Evolutionary conservation across 495 filamentous ascomycete genomes (phyloP).

Genomic region (Lasiosphaeriaceae sp.): DNA sequence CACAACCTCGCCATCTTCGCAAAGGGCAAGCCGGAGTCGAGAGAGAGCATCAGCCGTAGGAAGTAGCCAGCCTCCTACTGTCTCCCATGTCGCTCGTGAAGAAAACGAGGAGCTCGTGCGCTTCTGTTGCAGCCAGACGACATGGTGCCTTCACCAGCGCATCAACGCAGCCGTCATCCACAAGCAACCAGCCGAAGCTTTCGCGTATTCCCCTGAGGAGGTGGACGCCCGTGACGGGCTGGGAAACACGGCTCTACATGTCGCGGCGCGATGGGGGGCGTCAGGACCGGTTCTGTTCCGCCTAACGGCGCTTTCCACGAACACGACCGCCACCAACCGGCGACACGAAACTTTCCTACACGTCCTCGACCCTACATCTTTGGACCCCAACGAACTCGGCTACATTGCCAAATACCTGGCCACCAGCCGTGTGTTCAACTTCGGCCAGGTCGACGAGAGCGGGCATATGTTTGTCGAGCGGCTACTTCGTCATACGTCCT

Average conservation of each 20-base stretch:
- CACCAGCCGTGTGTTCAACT: background rate
- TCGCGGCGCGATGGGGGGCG: conserved; percentile 15
- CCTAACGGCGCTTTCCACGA: conserved; percentile 1
- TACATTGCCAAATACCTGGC: conserved; percentile 5
- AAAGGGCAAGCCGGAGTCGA: no score
- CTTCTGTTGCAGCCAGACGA: conserved; percentile 11
- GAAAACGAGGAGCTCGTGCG: conserved; percentile 15
- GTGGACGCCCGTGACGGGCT: conserved; percentile 9
- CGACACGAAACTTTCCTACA: conserved; percentile 15
- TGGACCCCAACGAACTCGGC: background rate
- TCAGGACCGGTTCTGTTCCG: conserved; percentile 11
- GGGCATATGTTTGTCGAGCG: conserved; percentile 1
- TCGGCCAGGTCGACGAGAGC: conserved; percentile 3
- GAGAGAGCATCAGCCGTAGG: no score
- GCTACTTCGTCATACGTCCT: no score
- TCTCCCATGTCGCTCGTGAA: background rate
- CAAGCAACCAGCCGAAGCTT: conserved; percentile 6
- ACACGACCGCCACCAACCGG: conserved; percentile 7
- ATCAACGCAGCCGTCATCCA: conserved; percentile 8
- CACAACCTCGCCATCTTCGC: no score
- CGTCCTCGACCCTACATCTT: conserved; percentile 8
- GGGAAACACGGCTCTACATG: conserved; percentile 14
- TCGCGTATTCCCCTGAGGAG: conserved; percentile 10
- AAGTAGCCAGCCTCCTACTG: background rate
- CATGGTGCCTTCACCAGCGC: conserved; percentile 16